A percentile compares a stretch with the other conserved stretches of the same genome.
Evolutionary conservation across 768 basidiomycete genomes (phyloP).

Genomic region (Termitomyces sp.): DNA sequence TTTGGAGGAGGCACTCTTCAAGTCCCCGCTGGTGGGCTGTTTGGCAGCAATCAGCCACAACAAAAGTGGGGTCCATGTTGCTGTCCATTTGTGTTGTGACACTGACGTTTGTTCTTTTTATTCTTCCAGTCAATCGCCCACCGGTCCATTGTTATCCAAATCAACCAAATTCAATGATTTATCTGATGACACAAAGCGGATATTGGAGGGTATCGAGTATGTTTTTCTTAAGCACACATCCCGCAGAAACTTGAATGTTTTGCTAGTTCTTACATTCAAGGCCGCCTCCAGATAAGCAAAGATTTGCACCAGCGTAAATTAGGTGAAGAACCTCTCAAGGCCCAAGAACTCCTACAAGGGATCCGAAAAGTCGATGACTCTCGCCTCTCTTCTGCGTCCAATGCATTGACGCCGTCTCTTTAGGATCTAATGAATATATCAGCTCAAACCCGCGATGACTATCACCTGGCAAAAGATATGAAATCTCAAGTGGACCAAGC

Average conservation of each 20-base stretch:
- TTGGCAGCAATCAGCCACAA: slow-evolving; percentile 23
- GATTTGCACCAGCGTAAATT: slow-evolving; percentile 72
- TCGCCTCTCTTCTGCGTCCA: neutral
- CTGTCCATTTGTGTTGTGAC: neutral
- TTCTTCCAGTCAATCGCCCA: slow-evolving; percentile 16
- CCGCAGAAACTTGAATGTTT: neutral
- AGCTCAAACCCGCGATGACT: slow-evolving; percentile 60
- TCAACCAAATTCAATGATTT: slow-evolving; percentile 81
- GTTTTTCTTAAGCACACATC: neutral
- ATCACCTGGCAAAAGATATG: slow-evolving; percentile 60
- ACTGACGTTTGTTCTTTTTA: neutral
- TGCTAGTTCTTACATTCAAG: slow-evolving; percentile 63
- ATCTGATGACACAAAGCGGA: slow-evolving; percentile 59
- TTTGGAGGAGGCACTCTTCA: slow-evolving; percentile 23
- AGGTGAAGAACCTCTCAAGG: slow-evolving; percentile 68
- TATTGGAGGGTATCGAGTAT: slow-evolving; percentile 72
- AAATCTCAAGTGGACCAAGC: slow-evolving; percentile 72
- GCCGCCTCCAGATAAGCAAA: slow-evolving; percentile 74
- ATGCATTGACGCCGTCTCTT: neutral
- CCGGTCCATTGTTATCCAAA: slow-evolving; percentile 39
- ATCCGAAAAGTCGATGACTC: slow-evolving; percentile 52
- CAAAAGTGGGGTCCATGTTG: slow-evolving; percentile 19
- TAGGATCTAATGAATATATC: slow-evolving; percentile 64
- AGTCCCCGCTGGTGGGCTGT: slow-evolving; percentile 23
- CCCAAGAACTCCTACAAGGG: slow-evolving; percentile 59